Conservation (phyloP, 257 asterid species). For the Penstemon eatonii region DNA sequence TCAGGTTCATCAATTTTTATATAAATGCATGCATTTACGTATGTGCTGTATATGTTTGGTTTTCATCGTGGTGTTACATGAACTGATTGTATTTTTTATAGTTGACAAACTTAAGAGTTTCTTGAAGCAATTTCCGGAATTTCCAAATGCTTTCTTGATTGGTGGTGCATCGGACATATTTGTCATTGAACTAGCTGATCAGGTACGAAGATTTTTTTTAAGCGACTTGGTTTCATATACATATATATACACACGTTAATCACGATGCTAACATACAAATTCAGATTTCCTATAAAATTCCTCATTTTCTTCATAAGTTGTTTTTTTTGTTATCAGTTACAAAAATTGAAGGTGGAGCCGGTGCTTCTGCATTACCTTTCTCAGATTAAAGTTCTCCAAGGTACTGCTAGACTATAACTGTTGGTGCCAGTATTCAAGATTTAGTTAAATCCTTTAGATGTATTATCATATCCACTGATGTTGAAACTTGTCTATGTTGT, state of each 20-base stretch:
- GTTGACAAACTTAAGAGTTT: slow-evolving; percentile 74
- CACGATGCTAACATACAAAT: neutral
- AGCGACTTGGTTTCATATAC: neutral
- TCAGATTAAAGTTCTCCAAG: slow-evolving; percentile 70
- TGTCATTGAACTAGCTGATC: slow-evolving; percentile 88
- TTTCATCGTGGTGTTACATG: slow-evolving; percentile 21
- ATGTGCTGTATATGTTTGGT: slow-evolving; percentile 13
- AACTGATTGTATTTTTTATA: slow-evolving; percentile 37
- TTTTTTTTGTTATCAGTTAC: slow-evolving; percentile 54
- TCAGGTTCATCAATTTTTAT: slow-evolving; percentile 48
- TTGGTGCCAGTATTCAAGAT: neutral
- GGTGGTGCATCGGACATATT: slow-evolving; percentile 80
- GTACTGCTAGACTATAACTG: slow-evolving; percentile 34
- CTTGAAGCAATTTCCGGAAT: slow-evolving; percentile 78
- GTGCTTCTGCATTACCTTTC: slow-evolving; percentile 91
- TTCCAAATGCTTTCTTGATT: slow-evolving; percentile 83
- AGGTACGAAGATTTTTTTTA: slow-evolving; percentile 42
- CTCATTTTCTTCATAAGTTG: slow-evolving; percentile 9
- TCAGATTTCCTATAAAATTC: neutral
- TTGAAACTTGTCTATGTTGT: neutral
- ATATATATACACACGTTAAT: neutral
- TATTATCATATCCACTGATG: neutral
- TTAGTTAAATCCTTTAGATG: neutral
- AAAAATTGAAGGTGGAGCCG: slow-evolving; percentile 94
- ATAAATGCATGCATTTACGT: neutral